Evolutionary conservation across 2,329 filamentous ascomycete species (phyloP).

Genomic region (Sphaerulina vaccinii): DNA sequence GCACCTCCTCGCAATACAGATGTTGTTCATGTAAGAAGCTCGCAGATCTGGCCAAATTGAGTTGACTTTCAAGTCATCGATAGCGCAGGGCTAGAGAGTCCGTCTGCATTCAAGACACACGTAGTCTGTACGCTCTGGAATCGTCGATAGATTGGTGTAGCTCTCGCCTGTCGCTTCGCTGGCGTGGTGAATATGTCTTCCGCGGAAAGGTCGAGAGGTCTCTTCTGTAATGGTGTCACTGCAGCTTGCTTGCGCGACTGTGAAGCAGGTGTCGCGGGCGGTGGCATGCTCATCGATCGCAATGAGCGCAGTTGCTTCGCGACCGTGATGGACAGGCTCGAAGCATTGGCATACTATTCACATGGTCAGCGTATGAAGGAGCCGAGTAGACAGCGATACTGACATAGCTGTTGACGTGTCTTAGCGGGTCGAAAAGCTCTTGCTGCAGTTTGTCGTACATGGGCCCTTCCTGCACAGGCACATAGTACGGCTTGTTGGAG

Average conservation of each 20-base stretch:
- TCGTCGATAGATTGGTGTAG: constrained; percentile 15
- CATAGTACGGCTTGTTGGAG: constrained; percentile 24
- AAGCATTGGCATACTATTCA: constrained; percentile 10
- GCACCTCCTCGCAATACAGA: too few relatives aligned
- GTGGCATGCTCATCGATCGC: constrained; percentile 21
- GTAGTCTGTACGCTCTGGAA: constrained; percentile 25
- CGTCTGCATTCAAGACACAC: constrained; percentile 26
- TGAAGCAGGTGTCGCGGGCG: constrained; percentile 26
- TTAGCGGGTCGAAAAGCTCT: constrained; percentile 31
- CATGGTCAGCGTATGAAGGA: not conserved
- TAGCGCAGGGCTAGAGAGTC: constrained; percentile 26
- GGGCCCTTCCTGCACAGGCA: constrained; percentile 23
- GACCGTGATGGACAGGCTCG: not conserved
- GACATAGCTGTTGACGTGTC: constrained; percentile 27
- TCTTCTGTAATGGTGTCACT: constrained; percentile 1
- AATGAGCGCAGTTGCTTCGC: not conserved
- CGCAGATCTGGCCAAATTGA: not conserved
- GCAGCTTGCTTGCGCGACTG: constrained; percentile 6
- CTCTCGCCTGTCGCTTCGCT: constrained; percentile 13
- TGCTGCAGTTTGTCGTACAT: constrained; percentile 27
- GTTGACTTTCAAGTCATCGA: not conserved
- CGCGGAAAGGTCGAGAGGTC: not conserved
- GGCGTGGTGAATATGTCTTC: constrained; percentile 18
- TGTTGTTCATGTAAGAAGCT: too few relatives aligned
- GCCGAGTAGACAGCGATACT: not conserved